Percentiles rank a stretch among this genome's conserved stretches.
These are phyloP conservation scores for Metarhizium anisopliae DNA, from an alignment of 2,329 filamentous ascomycete genomes.

Conservation along the genomic window DNA sequence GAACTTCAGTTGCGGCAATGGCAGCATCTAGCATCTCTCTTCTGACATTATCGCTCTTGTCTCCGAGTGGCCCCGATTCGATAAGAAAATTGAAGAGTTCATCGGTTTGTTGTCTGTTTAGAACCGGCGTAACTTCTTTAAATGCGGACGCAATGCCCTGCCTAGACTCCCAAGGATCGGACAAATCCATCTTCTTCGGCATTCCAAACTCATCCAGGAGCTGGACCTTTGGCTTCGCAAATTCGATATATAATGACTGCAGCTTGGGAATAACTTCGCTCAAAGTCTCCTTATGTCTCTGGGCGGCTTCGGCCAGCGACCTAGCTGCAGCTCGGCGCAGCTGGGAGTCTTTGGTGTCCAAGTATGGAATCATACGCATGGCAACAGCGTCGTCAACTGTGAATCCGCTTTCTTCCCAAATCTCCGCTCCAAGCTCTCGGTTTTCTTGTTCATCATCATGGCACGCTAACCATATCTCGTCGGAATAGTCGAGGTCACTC, in stretches of 20 bases:
- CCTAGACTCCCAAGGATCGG: constrained; percentile 84
- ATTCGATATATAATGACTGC: constrained; percentile 62
- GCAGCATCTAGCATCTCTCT: constrained; percentile 89
- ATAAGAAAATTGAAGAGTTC: constrained; percentile 80
- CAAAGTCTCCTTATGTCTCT: constrained; percentile 50
- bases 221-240: constrained; percentile 73
- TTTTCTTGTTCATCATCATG: constrained; percentile 91
- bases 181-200: constrained; percentile 77
- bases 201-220: constrained; percentile 91
- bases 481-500: constrained; percentile 74
- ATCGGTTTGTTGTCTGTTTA: constrained; percentile 62
- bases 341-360: constrained; percentile 71
- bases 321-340: constrained; percentile 77
- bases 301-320: constrained; percentile 66
- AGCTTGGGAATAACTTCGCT: constrained; percentile 55
- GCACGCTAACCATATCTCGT: constrained; percentile 87
- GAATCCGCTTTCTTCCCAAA: constrained; percentile 92
- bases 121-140: constrained; percentile 65
- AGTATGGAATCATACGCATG: constrained; percentile 62
- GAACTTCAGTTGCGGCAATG: constrained; percentile 67
- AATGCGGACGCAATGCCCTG: constrained; percentile 86
- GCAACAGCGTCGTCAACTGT: constrained; percentile 57
- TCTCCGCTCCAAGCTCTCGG: constrained; percentile 68
- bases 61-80: constrained; percentile 76
- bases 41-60: constrained; percentile 68